phyloP scores from a whole-genome alignment of 345 rosid genomes.

The Euclidium syriacum region DNA sequence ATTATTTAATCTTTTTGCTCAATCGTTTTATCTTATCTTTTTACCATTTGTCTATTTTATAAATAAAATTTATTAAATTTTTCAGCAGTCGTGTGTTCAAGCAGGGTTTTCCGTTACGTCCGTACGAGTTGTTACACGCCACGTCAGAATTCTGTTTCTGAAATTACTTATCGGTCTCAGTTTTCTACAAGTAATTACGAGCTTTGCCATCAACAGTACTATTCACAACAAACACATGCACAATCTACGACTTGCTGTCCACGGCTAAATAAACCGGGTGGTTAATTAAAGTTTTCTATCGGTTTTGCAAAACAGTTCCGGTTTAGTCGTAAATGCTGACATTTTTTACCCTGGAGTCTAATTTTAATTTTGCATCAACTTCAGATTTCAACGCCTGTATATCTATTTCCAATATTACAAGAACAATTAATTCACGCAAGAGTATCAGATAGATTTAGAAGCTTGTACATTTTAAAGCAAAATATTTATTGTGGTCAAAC shows the following conservation, averaged over 20 bases:
- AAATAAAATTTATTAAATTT: too few relatives aligned
- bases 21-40: too few relatives aligned
- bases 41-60: too few relatives aligned
- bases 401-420: not conserved
- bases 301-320: not conserved
- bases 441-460: not conserved
- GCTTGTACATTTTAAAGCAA: not conserved
- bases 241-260: conserved; percentile 17
- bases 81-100: not conserved
- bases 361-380: not conserved
- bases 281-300: not conserved
- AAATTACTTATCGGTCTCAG: not conserved
- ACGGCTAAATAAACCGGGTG: conserved; percentile 11
- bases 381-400: not conserved
- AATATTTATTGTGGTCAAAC: conserved; percentile 5
- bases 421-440: not conserved
- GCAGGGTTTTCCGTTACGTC: not conserved
- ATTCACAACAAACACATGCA: conserved; percentile 22
- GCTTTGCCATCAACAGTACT: not conserved
- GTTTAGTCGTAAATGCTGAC: not conserved
- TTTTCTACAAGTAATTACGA: not conserved
- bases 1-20: too few relatives aligned
- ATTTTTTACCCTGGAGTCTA: not conserved
- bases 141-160: not conserved
- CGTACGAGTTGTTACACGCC: conserved; percentile 21